phyloP scores from a whole-genome alignment of 768 basidiomycete genomes.

The Boletus subcaerulescens region DNA sequence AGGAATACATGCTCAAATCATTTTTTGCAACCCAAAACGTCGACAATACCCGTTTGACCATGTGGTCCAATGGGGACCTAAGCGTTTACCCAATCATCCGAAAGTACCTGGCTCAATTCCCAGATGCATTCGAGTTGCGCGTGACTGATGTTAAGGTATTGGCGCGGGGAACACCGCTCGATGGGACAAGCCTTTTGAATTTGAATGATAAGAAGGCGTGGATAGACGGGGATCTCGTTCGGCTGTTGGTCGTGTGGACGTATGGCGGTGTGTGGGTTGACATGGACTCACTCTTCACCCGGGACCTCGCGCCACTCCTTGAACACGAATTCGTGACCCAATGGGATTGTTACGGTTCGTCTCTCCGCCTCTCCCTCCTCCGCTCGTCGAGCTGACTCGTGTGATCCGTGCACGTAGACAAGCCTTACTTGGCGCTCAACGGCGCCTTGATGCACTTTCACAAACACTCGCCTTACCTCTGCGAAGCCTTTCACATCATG shows the following conservation, averaged over 20 bases:
- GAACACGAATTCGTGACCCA: conserved; percentile 98
- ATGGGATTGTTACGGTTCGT: conserved; percentile 96
- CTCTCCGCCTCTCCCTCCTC: neutral
- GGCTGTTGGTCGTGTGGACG: conserved; percentile 84
- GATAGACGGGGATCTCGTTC: conserved; percentile 93
- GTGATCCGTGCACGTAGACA: conserved; percentile 44
- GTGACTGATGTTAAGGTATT: conserved; percentile 64
- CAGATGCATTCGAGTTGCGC: conserved; percentile 67
- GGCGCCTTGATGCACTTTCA: conserved; percentile 95
- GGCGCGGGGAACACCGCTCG: conserved; percentile 74
- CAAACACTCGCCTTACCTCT: conserved; percentile 90
- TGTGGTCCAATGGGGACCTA: conserved; percentile 92
- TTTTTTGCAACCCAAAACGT: conserved; percentile 91
- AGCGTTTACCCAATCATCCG: conserved; percentile 52
- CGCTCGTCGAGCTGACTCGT: neutral
- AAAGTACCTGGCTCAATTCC: conserved; percentile 58
- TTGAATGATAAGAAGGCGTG: conserved; percentile 78
- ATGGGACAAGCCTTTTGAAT: conserved; percentile 59
- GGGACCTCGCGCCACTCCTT: conserved; percentile 80
- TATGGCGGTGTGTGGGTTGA: conserved; percentile 96
- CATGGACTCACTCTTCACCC: conserved; percentile 92
- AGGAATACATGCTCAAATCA: conserved; percentile 89
- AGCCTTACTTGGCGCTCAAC: conserved; percentile 76
- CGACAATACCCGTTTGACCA: conserved; percentile 57
- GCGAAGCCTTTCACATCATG: conserved; percentile 95